Base-by-base conservation (phyloP, 805 yeast species). In the Pichia thaimueangensis region DNA sequence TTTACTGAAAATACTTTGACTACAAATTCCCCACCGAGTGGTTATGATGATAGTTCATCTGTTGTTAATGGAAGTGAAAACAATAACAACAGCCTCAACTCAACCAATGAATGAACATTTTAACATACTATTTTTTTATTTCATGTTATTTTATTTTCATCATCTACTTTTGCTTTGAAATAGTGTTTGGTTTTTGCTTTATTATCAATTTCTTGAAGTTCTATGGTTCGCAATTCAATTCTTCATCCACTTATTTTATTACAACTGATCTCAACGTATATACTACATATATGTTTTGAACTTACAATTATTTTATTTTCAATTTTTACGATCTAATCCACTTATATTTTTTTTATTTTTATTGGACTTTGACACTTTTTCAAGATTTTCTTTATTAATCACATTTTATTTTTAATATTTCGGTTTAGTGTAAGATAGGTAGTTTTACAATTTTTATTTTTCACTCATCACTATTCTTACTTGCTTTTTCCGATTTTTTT, bases 1-100 rank as follows among this genome's bases (percentile, higher is more conserved):
- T 56, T 49, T 35, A 55, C 59, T 10, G 20, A 19, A 21, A 49
- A 47, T 37, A 31, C 47, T 10, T 46, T 56, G 48, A n/a, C n/a
- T n/a, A 44, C 48, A 30, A 40, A 27, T 36, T 19, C 39, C 12
- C 25, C 32, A 27, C n/a, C 10, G 7, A 27, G 20, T 17, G 15
- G n/a, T 11, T 17, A 27, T 27, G 21, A 27, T 24, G 39, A 36
- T 17, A 27, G 12, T 36, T 25, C 38, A 23, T 32, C 35, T 10
- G n/a, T 20, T 32, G 35, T 11, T 17, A 32, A 32, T 32, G 25
- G 22, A 20, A 32, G n/a, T 3, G 35, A 32, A 20, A 20, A 32
- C 15, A 19, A 32, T 17, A 32, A 25, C 29, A 10, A 25, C 29
- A 9, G 13, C 29, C 5, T 12, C 29, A 25, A 25, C 29, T 8